Evolutionary conservation across 2,329 filamentous ascomycete genomes (phyloP).

Genomic region (Periglandula ipomoeae): DNA sequence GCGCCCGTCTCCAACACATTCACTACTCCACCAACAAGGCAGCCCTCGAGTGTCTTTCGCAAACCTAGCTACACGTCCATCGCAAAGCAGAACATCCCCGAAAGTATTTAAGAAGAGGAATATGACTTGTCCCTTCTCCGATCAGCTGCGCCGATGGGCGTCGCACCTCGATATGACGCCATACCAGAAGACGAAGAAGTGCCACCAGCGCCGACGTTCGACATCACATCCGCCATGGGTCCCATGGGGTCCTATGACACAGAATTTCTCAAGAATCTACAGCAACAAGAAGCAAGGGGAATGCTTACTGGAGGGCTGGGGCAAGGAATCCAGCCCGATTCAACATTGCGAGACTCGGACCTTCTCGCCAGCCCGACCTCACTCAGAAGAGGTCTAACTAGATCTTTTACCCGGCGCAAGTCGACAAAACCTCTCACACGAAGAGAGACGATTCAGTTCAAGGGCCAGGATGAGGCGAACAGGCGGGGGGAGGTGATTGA

Average conservation of each 20-base stretch:
- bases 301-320: slow-evolving; percentile 51
- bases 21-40: background rate
- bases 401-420: slow-evolving; percentile 31
- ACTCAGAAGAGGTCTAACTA: slow-evolving; percentile 26
- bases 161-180: slow-evolving; percentile 22
- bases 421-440: slow-evolving; percentile 18
- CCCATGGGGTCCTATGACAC: slow-evolving; percentile 35
- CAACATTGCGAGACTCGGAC: slow-evolving; percentile 40
- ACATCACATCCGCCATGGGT: slow-evolving; percentile 37
- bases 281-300: slow-evolving; percentile 45
- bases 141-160: slow-evolving; percentile 31
- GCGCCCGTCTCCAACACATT: slow-evolving; percentile 15
- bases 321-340: slow-evolving; percentile 38
- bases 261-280: slow-evolving; percentile 34
- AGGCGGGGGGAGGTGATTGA: slow-evolving; percentile 50
- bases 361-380: slow-evolving; percentile 31
- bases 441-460: slow-evolving; percentile 34
- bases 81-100: slow-evolving; percentile 12
- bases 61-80: slow-evolving; percentile 17
- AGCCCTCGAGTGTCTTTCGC: slow-evolving; percentile 16
- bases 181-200: slow-evolving; percentile 21
- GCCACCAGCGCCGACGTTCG: slow-evolving; percentile 26
- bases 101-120: slow-evolving; percentile 29
- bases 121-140: slow-evolving; percentile 34
- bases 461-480: slow-evolving; percentile 51